phyloP scores from a whole-genome alignment of 2,329 filamentous ascomycete species.

The Proliferodiscus dingleyae region DNA sequence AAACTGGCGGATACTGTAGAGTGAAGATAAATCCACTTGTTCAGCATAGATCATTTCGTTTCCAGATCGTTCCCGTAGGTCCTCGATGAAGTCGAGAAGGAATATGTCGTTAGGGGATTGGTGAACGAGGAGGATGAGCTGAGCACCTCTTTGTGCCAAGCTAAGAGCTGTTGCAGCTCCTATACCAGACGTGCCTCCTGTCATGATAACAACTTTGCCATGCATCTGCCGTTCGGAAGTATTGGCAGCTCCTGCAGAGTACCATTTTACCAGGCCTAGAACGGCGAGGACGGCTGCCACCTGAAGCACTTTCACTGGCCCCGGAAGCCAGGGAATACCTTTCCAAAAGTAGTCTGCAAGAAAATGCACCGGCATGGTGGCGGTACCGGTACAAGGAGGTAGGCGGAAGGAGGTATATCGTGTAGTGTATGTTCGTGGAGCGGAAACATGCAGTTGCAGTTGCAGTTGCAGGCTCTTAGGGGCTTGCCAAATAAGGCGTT shows the following conservation, averaged over 20 bases:
- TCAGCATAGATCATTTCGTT: slow-evolving; percentile 94
- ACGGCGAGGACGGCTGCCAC: slow-evolving; percentile 47
- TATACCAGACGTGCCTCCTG: slow-evolving; percentile 88
- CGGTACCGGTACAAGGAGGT: background rate
- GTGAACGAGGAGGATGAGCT: slow-evolving; percentile 84
- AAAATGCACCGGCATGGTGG: slow-evolving; percentile 30
- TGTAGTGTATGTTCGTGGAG: no score
- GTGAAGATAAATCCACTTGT: slow-evolving; percentile 80
- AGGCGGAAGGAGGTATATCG: background rate
- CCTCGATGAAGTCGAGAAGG: slow-evolving; percentile 86
- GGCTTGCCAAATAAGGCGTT: background rate
- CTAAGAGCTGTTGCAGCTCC: slow-evolving; percentile 71
- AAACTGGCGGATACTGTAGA: slow-evolving; percentile 89
- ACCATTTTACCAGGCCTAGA: slow-evolving; percentile 63
- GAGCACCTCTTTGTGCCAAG: slow-evolving; percentile 77
- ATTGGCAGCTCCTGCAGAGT: slow-evolving; percentile 71
- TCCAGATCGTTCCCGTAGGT: slow-evolving; percentile 68
- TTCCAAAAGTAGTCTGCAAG: slow-evolving; percentile 22
- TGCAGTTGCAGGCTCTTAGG: background rate
- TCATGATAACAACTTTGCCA: slow-evolving; percentile 89
- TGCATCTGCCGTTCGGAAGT: slow-evolving; percentile 78
- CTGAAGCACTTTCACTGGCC: slow-evolving; percentile 46
- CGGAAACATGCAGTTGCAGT: no score
- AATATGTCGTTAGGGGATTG: slow-evolving; percentile 79
- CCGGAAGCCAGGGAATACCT: slow-evolving; percentile 21